Evolutionary conservation across 352 stramenopile genomes (phyloP), one percentile per base, ranked within the genome.

Genomic region (Plasmopara viticola): DNA sequence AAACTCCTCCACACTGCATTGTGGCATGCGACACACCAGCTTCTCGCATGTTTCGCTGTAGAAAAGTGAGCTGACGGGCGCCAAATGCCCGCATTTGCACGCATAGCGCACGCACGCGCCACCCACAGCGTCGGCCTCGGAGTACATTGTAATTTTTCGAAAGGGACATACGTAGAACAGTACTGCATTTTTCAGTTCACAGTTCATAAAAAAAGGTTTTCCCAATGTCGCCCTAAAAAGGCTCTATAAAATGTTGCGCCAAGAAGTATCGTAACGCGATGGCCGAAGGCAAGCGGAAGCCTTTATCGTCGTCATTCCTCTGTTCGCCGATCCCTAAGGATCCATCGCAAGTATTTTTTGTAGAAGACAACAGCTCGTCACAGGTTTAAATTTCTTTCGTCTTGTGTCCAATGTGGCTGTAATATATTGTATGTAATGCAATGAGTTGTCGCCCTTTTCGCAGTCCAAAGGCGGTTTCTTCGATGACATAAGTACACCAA

Each of bases 1-100:
- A 48, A 95, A 93, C 64, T 95, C 85, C 50, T 94, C 72, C 18
- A 92, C 59, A 44, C 74, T 88, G 64, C 83, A 94, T 44, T 56
- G 41, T 25, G 83, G 72, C 30, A 65, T 60, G 15, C 80, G 79
- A 18, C 83, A 94, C 29, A 94, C 80, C 9, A 81, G 62, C 49
- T 87, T 87, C 15, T 86, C 67, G 40, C 78, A 87, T 25, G 77
- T 69, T 37, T 91, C 81, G 51, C 83, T 91, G 65, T 70, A 94
- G 61, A 88, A 91, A 44, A 94, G 58, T 12, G 62, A 50, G 44
- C 64, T 47, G 12, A 90, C 38, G 13, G 83, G 78, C 44, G 64
- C 68, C 60, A 79, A 62, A 57, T 79, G 64, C 9, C 83, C 83
- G 64, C 83, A 94, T 44, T 71, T 68, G 67, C 83, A 94, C 42